Percentiles rank a stretch among this genome's conserved stretches.
phyloP scores from a whole-genome alignment of 2,329 filamentous ascomycete species.

The Diplodia intermedia region DNA sequence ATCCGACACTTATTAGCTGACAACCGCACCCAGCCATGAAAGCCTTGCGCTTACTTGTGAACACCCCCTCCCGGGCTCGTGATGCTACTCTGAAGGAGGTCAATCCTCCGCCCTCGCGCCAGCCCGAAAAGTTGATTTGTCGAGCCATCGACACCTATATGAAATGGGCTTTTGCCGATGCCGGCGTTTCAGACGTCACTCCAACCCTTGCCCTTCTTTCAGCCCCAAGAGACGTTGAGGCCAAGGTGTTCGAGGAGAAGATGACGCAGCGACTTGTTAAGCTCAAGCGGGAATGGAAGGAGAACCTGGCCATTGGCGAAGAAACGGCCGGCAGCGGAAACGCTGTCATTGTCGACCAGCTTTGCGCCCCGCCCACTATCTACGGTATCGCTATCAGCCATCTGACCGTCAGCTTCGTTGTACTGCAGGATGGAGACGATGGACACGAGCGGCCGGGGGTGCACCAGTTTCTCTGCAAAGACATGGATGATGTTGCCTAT shows the following conservation, averaged over 20 bases:
- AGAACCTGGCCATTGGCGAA: constrained; percentile 42
- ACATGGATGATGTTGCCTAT: constrained; percentile 62
- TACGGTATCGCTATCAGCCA: constrained; percentile 63
- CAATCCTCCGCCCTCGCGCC: constrained; percentile 41
- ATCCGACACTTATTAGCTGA: neutral
- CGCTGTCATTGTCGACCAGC: constrained; percentile 49
- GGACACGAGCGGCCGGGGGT: constrained; percentile 42
- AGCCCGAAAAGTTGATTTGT: constrained; percentile 49
- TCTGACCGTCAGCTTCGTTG: constrained; percentile 60
- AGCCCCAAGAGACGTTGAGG: constrained; percentile 48
- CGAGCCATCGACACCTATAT: constrained; percentile 57
- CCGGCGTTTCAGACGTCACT: constrained; percentile 50
- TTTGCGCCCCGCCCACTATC: constrained; percentile 25
- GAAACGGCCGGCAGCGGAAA: constrained; percentile 32
- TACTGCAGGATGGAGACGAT: constrained; percentile 55
- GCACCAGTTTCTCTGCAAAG: constrained; percentile 49
- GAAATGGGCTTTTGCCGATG: constrained; percentile 62
- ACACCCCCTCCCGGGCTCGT: constrained; percentile 59
- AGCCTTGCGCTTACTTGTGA: constrained; percentile 58
- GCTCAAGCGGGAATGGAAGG: constrained; percentile 54
- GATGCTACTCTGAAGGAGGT: constrained; percentile 54
- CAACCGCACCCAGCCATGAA: constrained; percentile 52
- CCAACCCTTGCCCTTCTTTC: constrained; percentile 57
- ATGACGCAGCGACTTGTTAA: constrained; percentile 54
- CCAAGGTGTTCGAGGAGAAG: constrained; percentile 38